Evolutionary conservation across 768 basidiomycete species (phyloP).

Genomic region (Russula compacta): DNA sequence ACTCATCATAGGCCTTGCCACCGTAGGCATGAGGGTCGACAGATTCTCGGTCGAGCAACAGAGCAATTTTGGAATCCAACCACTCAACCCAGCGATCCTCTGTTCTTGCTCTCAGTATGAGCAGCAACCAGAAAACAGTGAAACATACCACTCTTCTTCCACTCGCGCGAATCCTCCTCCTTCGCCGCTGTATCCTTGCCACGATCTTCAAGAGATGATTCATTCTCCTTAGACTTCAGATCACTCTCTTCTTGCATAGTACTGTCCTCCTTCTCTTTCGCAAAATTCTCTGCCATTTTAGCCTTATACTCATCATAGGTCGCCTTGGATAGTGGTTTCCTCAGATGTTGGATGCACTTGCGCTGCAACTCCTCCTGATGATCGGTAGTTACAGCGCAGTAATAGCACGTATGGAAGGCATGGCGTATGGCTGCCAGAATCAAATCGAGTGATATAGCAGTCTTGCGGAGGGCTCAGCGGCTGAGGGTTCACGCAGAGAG

Average conservation of each 20-base stretch:
- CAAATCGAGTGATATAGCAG: conserved; percentile 78
- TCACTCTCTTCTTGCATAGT: conserved; percentile 32
- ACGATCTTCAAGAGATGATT: conserved; percentile 22
- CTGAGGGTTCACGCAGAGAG: conserved; percentile 11
- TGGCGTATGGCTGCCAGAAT: conserved; percentile 89
- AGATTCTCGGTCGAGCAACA: conserved; percentile 67
- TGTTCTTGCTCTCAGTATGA: conserved; percentile 25
- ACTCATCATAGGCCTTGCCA: conserved; percentile 89
- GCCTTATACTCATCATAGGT: conserved; percentile 53
- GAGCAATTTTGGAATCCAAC: conserved; percentile 78
- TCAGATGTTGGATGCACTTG: conserved; percentile 87
- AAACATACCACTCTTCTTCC: conserved; percentile 60
- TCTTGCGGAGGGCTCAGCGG: conserved; percentile 34
- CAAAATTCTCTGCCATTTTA: conserved; percentile 37
- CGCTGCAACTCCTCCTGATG: conserved; percentile 92
- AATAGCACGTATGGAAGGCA: conserved; percentile 94
- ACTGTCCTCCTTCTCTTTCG: conserved; percentile 37
- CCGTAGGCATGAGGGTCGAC: conserved; percentile 85
- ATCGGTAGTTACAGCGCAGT: conserved; percentile 88
- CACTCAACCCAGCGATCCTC: conserved; percentile 88
- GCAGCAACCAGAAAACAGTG: conserved; percentile 6
- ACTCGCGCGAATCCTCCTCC: conserved; percentile 35
- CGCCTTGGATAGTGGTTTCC: conserved; percentile 62
- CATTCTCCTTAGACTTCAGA: conserved; percentile 28
- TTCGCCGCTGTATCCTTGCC: conserved; percentile 27